Base-by-base conservation (phyloP, 2,329 filamentous ascomycete species). In the Cordyceps farinosa region DNA sequence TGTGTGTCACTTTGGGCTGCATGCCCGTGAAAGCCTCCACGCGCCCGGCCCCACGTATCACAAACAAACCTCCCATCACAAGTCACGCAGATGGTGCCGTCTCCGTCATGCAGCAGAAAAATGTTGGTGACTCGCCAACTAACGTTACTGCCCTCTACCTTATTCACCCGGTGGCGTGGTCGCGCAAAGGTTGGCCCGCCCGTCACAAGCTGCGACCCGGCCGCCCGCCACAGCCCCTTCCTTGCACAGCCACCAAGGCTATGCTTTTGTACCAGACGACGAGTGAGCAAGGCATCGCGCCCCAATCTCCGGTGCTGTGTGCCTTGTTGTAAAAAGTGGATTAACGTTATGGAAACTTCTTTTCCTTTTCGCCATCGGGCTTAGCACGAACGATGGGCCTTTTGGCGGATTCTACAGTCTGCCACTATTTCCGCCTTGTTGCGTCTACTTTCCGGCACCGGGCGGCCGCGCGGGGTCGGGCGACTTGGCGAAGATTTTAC, bases 391-490 rank as follows among this genome's bases (percentile, higher is more conserved):
- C 29, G 9, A 7, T 22, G 38, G 15, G 17, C 7, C 44, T 2
- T 13, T 32, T n/a, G 22, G 15, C 38, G 3, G 38, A 11, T 30
- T 9, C 17, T 42, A n/a, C 38, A 55, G 38, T 55, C 52, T 44
- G 52, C 52, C 52, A 30, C n/a, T 44, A 55, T 55, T 44, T 55
- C 38, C 53, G 53, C 53, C 53, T 55, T 4, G 38, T 15, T 13
- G 15, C 17, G 27, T 7, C 48, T 51, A 9, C 29, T 8, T 17
- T 22, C 22, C 15, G 29, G 45, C 47, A 50, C 27, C 27, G 4
- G 47, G 10, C 4, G 45, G 38, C 38, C 5, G 13, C 38, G 38
- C 15, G 38, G 38, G 38, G 38, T 34, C 54, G 40, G 54, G 53
- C 53, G 38, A 10, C 34, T 42, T 6, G n/a, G 27, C 29, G 3